A percentile compares a stretch with the other conserved stretches of the same genome.
These are phyloP conservation scores for Funneliformis caledonium DNA, from an alignment of 371 early-diverging fungal genomes.

Conservation along the genomic window DNA sequence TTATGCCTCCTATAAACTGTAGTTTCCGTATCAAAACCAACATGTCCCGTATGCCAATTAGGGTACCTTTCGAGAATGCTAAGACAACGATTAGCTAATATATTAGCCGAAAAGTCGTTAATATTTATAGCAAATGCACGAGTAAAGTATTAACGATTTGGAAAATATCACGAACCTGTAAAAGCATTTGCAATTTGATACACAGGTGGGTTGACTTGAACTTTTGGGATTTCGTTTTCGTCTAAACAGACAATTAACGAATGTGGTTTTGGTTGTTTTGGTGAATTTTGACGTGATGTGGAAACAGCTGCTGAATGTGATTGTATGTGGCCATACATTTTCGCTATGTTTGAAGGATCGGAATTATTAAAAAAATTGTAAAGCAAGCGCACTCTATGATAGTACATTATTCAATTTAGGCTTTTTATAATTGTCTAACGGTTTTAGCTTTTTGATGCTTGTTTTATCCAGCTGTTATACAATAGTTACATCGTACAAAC, in stretches of 20 bases:
- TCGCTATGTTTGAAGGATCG: background rate
- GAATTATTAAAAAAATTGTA: background rate
- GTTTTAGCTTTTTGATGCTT: background rate
- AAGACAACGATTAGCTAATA: slow-evolving; percentile 31
- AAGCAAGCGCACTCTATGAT: background rate
- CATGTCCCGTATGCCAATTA: slow-evolving; percentile 24
- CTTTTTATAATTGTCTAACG: no score
- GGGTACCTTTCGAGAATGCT: background rate
- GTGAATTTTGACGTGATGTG: background rate
- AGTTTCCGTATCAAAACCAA: slow-evolving; percentile 41
- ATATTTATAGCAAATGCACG: background rate
- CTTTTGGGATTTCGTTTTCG: slow-evolving; percentile 22
- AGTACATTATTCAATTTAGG: no score
- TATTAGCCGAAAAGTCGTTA: background rate
- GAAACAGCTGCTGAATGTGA: background rate
- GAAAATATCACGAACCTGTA: background rate
- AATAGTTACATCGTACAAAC: background rate
- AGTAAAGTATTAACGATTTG: background rate
- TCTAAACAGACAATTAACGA: slow-evolving; percentile 13
- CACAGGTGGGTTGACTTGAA: slow-evolving; percentile 29
- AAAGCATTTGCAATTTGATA: slow-evolving; percentile 19
- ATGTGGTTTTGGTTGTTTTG: background rate
- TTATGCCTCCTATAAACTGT: slow-evolving; percentile 14
- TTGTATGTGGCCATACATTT: slow-evolving; percentile 11
- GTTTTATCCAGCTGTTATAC: background rate